Base-by-base conservation (phyloP, 2,329 filamentous ascomycete genomes). In the Verticillium alfalfae region DNA sequence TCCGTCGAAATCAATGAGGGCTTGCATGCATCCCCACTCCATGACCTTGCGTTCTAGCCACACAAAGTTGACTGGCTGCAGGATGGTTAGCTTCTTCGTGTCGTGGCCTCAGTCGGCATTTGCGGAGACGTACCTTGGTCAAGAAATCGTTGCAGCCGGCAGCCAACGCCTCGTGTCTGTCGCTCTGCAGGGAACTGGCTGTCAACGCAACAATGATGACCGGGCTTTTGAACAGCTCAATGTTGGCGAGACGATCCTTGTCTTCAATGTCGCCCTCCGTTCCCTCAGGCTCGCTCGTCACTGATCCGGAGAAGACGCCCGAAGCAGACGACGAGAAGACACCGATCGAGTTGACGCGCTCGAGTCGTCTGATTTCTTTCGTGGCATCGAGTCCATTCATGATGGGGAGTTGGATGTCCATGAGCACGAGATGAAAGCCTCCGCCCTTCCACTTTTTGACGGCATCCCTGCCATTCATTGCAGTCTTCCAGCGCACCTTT, bases 11-110 rank as follows among this genome's bases (percentile, higher is more conserved):
- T 99, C 95, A 70, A 99, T 98, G 31, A 99, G 84, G 10, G 95
- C 95, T 79, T 98, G 95, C 95, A 99, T 99, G 79, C 95, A 98
- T 61, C 95, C 95, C 95, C 95, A 99, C 81, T 99, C 95, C 78
- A 96, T 97, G 68, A 98, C 93, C 75, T 99, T 99, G 62, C 94
- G 88, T 74, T 97, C 92, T 34, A 99, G 85, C 93, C 94, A 99
- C 63, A 96, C 90, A 72, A 97, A 97, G 73, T 96, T 96, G 67
- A 99, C 94, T 22, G 95, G 95, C 92, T 97, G 71, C 54, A 57
- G 12, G 37, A 3, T 49, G 15, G 56, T 71, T 60, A 70, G 66
- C 18, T 62, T 18, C 57, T 58, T 22, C 45, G 9, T 5, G 26
- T 26, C n/a, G 58, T 56, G 64, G 75, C 67, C 74, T 66, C 10